A percentile compares a stretch with the other conserved stretches of the same genome.
These are phyloP conservation scores for Fusarium floridanum DNA, from an alignment of 2,329 filamentous ascomycete species.

Conservation along the genomic window DNA sequence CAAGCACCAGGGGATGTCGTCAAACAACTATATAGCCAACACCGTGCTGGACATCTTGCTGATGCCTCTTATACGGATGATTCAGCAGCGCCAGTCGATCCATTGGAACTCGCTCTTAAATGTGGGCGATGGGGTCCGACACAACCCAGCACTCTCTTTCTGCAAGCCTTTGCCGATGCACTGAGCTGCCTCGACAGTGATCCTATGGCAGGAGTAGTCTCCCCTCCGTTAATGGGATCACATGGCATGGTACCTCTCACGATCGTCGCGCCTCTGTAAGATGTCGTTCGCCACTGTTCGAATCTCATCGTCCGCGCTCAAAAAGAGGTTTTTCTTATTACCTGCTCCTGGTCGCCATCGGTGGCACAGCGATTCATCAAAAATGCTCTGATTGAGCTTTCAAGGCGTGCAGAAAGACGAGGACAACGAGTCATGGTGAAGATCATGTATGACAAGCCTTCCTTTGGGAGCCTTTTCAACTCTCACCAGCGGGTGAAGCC, in stretches of 20 bases:
- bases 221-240: conserved; percentile 64
- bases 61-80: conserved; percentile 11
- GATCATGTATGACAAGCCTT: conserved; percentile 80
- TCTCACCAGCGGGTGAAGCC: conserved; percentile 72
- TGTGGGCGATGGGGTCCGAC: conserved; percentile 78
- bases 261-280: conserved; percentile 68
- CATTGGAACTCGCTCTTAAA: conserved; percentile 65
- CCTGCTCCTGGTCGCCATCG: conserved; percentile 81
- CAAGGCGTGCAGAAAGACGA: conserved; percentile 70
- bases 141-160: conserved; percentile 75
- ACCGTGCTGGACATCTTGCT: conserved; percentile 25
- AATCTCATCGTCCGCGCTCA: conserved; percentile 81
- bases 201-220: conserved; percentile 64
- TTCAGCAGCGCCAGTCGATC: conserved; percentile 45
- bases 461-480: conserved; percentile 72
- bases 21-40: conserved; percentile 64
- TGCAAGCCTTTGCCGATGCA: conserved; percentile 76
- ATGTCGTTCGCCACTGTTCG: conserved; percentile 80
- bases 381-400: conserved; percentile 77
- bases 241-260: conserved; percentile 76
- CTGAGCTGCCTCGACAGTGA: conserved; percentile 67
- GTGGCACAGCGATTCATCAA: conserved; percentile 76
- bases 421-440: conserved; percentile 74
- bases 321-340: conserved; percentile 79
- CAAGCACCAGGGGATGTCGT: conserved; percentile 67